Conservation (phyloP, 2,329 filamentous ascomycete genomes). For the Elsinoe fawcettii region DNA sequence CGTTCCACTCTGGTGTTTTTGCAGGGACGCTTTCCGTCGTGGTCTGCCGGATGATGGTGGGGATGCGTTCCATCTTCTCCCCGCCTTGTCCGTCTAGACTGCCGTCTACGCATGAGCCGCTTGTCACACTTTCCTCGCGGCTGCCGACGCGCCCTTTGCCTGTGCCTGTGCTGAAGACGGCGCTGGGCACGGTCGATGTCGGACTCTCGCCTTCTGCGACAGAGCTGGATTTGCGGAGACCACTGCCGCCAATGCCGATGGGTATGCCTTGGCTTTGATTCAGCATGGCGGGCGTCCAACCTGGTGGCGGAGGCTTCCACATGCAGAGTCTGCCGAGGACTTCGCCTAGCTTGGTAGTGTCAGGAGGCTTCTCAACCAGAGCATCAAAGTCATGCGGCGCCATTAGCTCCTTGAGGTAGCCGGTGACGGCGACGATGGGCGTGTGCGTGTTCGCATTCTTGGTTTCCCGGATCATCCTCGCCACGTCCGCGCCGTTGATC, state of each 20-base stretch:
- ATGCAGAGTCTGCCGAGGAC: constrained; percentile 81
- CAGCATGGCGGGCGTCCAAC: constrained; percentile 40
- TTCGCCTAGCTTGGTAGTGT: constrained; percentile 81
- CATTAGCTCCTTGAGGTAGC: constrained; percentile 94
- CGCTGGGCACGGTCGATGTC: constrained; percentile 68
- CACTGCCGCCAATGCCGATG: constrained; percentile 48
- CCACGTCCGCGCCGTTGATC: constrained; percentile 90
- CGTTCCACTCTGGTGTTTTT: constrained; percentile 23
- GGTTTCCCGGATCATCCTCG: constrained; percentile 94
- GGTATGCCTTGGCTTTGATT: constrained; percentile 20
- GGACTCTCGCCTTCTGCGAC: constrained; percentile 68
- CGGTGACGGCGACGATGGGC: constrained; percentile 91
- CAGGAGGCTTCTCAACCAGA: constrained; percentile 93
- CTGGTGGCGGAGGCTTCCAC: constrained; percentile 74
- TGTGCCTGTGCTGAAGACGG: constrained; percentile 50
- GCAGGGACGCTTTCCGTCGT: constrained; percentile 17
- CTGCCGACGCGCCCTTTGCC: constrained; percentile 73
- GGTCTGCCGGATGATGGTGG: constrained; percentile 65
- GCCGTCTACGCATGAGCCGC: constrained; percentile 58
- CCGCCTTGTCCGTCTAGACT: constrained; percentile 36
- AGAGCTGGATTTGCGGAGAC: constrained; percentile 56
- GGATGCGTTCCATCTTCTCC: constrained; percentile 72
- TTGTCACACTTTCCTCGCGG: constrained; percentile 80
- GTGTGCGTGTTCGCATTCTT: constrained; percentile 92
- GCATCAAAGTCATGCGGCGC: constrained; percentile 94